Base-by-base conservation (phyloP, 345 rosid genomes). In the Linum trigynum region DNA sequence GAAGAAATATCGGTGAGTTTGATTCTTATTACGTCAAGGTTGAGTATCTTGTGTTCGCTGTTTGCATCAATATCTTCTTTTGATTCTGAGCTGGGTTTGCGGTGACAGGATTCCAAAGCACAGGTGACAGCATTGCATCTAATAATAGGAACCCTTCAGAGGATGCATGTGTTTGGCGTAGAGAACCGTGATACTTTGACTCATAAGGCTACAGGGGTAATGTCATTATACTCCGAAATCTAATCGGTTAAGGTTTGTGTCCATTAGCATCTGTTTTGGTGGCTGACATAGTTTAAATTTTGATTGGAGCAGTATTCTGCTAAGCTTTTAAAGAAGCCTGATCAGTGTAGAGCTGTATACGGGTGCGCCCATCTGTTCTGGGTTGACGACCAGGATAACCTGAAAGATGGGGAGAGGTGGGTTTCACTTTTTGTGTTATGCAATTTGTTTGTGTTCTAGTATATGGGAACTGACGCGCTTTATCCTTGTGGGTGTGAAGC, bases 181-280 rank as follows among this genome's bases (percentile, higher is more conserved):
- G 99, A 94, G 76, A 94, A 94, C 70, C 87, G 97, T 77, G 98
- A 92, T 80, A 92, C 98, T 36, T 80, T 92, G 72, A 90, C 97
- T 7, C 97, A 90, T 71, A 92, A 94, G 77, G 95, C 99, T 43
- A 88, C 84, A 0, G 99, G 99, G 97, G 99, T 94, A 89, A 72
- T 23, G 32, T 71, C 23, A 56, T 50, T 60, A 35, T 71, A 59
- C 68, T 59, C 61, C 59, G 64, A 57, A 15, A 53, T 42, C 9
- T 43, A 32, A 7, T 57, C 11, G 53, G 14, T 65, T 9, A 48
- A 38, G 17, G n/a, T 10, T 55, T 50, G 43, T 7, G 38, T 53
- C 1, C 69, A 73, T n/a, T 50, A 45, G 51, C n/a, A 38, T 72
- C 36, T 61, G 55, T 55, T 59, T 65, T 37, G 66, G 60, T 51